A percentile compares a stretch with the other conserved stretches of the same genome.
phyloP scores from a whole-genome alignment of 768 basidiomycete genomes.

The Phaeotremella skinneri region DNA sequence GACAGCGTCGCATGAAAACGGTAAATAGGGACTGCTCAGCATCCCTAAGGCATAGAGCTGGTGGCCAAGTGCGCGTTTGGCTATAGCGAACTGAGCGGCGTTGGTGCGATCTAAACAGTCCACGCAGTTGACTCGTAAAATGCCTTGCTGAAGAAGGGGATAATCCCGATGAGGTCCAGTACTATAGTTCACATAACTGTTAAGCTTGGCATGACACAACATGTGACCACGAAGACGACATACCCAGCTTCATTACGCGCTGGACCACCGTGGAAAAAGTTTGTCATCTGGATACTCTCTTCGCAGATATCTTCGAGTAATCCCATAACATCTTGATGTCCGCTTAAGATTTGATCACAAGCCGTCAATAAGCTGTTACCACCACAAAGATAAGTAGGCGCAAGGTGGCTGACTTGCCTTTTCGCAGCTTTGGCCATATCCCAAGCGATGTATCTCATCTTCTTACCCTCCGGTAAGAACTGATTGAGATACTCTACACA shows the following conservation, averaged over 20 bases:
- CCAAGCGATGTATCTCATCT: slow-evolving; percentile 90
- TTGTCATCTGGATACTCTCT: slow-evolving; percentile 82
- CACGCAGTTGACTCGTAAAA: slow-evolving; percentile 92
- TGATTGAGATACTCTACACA: slow-evolving; percentile 93
- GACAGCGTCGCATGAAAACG: slow-evolving; percentile 89
- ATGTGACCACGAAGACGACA: slow-evolving; percentile 1
- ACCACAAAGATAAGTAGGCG: background rate
- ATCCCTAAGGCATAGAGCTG: slow-evolving; percentile 93
- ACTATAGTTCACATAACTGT: slow-evolving; percentile 4
- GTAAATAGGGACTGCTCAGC: slow-evolving; percentile 75
- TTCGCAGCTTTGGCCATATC: slow-evolving; percentile 95
- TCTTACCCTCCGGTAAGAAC: slow-evolving; percentile 78
- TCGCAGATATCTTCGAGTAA: slow-evolving; percentile 93
- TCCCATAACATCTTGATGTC: slow-evolving; percentile 91
- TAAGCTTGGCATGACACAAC: background rate
- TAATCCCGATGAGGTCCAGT: slow-evolving; percentile 20
- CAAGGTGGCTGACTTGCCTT: slow-evolving; percentile 59
- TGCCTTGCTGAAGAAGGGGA: slow-evolving; percentile 80
- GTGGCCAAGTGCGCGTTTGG: slow-evolving; percentile 88
- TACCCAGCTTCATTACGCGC: slow-evolving; percentile 47
- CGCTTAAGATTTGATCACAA: slow-evolving; percentile 57
- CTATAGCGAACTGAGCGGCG: slow-evolving; percentile 94
- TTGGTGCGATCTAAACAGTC: slow-evolving; percentile 97
- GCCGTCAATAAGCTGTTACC: background rate
- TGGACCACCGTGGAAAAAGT: slow-evolving; percentile 91